phyloP scores from a whole-genome alignment of 768 basidiomycete species.

The Boletus pseudo-olivaceus region DNA sequence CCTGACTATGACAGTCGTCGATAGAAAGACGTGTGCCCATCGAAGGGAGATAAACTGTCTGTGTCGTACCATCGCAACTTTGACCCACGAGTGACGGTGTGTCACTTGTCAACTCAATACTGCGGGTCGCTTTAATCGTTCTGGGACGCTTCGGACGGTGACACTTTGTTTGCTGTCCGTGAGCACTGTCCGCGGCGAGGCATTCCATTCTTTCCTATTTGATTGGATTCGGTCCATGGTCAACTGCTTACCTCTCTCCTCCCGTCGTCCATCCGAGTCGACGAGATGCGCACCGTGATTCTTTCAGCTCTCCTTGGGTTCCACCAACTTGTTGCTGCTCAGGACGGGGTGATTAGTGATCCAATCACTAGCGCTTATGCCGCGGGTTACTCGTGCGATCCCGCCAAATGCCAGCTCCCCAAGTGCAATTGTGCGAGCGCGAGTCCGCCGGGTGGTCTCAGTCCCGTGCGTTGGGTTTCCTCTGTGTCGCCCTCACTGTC shows the following conservation, averaged over 20 bases:
- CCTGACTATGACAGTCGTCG: neutral
- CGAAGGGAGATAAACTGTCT: neutral
- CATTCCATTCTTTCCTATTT: neutral
- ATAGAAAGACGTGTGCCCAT: neutral
- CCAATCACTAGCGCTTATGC: neutral
- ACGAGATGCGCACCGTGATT: neutral
- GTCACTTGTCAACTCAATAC: neutral
- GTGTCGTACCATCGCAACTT: neutral
- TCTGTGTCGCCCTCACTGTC: neutral
- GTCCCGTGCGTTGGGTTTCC: neutral
- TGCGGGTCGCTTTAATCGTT: neutral
- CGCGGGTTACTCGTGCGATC: neutral
- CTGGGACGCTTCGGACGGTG: neutral
- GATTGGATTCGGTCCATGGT: neutral
- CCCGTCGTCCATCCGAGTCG: neutral
- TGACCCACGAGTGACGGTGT: neutral
- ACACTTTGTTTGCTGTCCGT: neutral
- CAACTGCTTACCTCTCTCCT: neutral
- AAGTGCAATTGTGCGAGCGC: constrained; percentile 1
- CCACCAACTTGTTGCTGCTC: neutral
- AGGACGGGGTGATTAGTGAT: neutral
- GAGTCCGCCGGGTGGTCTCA: neutral
- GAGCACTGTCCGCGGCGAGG: neutral
- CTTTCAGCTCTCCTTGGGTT: neutral
- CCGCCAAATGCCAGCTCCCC: neutral